Evolutionary conservation across 2,329 filamentous ascomycete genomes (phyloP).

Genomic region (Akanthomyces dipterigenus): DNA sequence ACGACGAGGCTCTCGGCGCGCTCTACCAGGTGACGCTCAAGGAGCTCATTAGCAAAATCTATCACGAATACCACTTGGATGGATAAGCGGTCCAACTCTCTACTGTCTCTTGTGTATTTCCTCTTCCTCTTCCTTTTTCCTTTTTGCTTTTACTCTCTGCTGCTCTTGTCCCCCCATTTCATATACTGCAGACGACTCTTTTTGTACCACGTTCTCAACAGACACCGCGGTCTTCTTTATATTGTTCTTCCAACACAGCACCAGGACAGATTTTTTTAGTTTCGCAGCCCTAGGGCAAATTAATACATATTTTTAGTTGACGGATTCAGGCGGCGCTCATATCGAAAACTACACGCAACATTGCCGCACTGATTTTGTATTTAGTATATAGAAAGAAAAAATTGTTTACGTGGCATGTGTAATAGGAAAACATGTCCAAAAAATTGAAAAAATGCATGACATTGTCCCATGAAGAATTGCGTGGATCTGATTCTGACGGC

Average conservation of each 20-base stretch:
- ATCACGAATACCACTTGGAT: not conserved
- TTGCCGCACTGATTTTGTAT: not conserved
- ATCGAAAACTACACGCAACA: not conserved
- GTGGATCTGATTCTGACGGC: not conserved
- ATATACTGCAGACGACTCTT: not conserved
- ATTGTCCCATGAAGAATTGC: not conserved
- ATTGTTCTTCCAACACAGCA: not conserved
- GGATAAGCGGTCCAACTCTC: not conserved
- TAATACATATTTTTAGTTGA: not conserved
- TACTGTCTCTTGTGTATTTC: not conserved
- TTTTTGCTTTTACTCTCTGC: not conserved
- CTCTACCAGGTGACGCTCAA: not conserved
- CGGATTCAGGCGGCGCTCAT: not conserved
- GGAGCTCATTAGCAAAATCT: not conserved
- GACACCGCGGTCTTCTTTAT: not conserved
- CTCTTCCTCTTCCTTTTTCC: not conserved
- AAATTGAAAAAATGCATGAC: not conserved
- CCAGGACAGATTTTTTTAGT: not conserved
- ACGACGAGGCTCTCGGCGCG: slow-evolving; percentile 5
- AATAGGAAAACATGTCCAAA: not conserved
- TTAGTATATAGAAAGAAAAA: not conserved
- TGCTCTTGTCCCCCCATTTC: not conserved
- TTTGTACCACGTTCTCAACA: not conserved
- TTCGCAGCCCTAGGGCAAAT: not conserved
- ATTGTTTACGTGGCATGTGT: too few species aligned